These are phyloP conservation scores for Amanita jacksonii DNA, from an alignment of 768 basidiomycete species.

Conservation along the genomic window DNA sequence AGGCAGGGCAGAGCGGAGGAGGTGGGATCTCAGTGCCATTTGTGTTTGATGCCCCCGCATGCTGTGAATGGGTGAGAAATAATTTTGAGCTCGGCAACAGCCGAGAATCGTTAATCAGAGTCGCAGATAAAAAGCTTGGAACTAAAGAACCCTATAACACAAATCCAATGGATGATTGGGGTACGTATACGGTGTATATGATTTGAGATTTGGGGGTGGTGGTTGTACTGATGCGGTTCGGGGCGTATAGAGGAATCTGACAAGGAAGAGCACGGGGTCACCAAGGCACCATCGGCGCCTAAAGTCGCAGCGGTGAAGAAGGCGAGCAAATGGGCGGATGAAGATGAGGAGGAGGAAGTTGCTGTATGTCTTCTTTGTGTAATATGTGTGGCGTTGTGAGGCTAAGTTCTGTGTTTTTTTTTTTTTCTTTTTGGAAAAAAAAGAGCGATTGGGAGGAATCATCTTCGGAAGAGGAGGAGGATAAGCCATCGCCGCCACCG, in stretches of 20 bases:
- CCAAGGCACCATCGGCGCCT: conserved; percentile 14
- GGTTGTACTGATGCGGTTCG: too few relatives aligned
- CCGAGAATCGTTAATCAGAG: neutral
- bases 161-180: too few relatives aligned
- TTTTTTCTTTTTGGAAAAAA: neutral
- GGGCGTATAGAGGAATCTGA: conserved; percentile 33
- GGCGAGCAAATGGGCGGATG: conserved; percentile 88
- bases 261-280: conserved; percentile 22
- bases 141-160: too few relatives aligned
- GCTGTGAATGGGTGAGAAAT: neutral
- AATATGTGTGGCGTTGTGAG: neutral
- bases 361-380: conserved; percentile 43
- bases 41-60: too few relatives aligned
- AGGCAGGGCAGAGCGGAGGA: conserved; percentile 55
- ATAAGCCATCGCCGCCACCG: conserved; percentile 31
- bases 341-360: conserved; percentile 85
- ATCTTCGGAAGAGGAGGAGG: conserved; percentile 58
- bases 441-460: conserved; percentile 96
- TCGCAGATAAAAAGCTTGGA: too few relatives aligned
- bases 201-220: too few relatives aligned
- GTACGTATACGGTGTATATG: too few relatives aligned
- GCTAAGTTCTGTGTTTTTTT: too few relatives aligned
- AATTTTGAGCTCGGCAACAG: neutral
- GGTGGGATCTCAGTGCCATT: conserved; percentile 23
- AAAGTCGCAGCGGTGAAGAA: conserved; percentile 29